Conservation (phyloP, 139 green algal species). For the Yamagishiella unicocca region DNA sequence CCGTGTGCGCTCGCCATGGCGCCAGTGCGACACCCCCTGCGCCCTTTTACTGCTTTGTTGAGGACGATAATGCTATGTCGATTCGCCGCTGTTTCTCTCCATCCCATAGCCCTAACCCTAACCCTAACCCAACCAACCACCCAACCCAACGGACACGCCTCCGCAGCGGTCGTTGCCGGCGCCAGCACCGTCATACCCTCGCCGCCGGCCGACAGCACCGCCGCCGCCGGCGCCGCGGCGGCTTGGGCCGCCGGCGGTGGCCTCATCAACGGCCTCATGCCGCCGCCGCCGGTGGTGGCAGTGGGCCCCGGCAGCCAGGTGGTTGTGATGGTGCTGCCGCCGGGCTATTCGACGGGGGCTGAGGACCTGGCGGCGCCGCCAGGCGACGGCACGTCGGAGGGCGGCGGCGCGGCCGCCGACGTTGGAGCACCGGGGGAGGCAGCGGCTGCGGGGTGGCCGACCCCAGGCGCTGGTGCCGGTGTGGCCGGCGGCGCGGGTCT, state of each 20-base stretch:
- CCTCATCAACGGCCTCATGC: background rate
- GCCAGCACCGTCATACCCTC: background rate
- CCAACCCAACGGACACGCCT: no score
- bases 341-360: no score
- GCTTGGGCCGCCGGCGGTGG: background rate
- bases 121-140: no score
- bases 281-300: background rate
- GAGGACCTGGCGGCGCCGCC: no score
- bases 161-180: no score
- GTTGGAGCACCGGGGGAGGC: background rate
- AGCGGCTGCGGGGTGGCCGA: background rate
- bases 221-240: background rate
- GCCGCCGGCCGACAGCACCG: background rate
- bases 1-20: no score
- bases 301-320: slow-evolving; percentile 4
- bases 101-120: no score
- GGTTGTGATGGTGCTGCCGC: background rate
- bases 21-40: no score
- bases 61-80: no score
- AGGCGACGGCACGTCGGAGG: no score
- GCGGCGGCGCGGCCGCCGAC: background rate
- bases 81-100: no score
- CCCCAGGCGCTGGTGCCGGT: background rate
- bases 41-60: no score
- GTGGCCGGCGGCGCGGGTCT: background rate